A percentile compares a stretch with the other conserved stretches of the same genome.
phyloP scores from a whole-genome alignment of 805 yeast genomes.

The Scheffersomyces lignosus region DNA sequence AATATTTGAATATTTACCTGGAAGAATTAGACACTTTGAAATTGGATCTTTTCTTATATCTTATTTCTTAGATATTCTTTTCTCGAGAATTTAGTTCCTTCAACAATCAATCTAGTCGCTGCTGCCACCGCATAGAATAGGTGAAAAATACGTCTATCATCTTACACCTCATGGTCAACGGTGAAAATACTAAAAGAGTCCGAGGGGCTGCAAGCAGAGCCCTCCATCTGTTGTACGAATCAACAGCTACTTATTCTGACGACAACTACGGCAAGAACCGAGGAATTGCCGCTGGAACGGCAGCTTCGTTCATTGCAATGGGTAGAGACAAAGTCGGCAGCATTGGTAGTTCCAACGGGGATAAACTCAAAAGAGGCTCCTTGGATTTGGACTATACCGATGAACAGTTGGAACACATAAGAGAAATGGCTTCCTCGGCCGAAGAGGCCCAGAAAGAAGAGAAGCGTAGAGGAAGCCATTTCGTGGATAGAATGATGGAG shows the following conservation, averaged over 20 bases:
- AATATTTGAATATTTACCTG: too few relatives aligned
- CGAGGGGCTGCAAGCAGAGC: constrained; percentile 8
- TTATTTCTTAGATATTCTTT: too few relatives aligned
- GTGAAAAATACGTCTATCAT: too few relatives aligned
- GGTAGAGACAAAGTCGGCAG: constrained; percentile 24
- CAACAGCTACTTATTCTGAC: constrained; percentile 27
- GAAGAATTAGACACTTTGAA: too few relatives aligned
- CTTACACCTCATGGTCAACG: too few relatives aligned
- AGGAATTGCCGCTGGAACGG: constrained; percentile 39
- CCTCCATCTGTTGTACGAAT: constrained; percentile 21
- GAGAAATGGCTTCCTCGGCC: constrained; percentile 29
- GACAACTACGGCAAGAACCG: constrained; percentile 23
- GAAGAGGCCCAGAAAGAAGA: constrained; percentile 19
- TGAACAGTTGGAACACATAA: constrained; percentile 26
- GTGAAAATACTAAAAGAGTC: too few relatives aligned
- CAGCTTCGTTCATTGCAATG: constrained; percentile 33
- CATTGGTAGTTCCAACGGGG: not conserved
- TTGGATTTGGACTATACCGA: constrained; percentile 15
- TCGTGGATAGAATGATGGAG: constrained; percentile 59
- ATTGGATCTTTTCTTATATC: too few relatives aligned
- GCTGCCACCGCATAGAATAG: too few relatives aligned
- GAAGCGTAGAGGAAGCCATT: constrained; percentile 37
- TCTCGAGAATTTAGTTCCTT: too few relatives aligned
- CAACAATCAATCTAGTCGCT: too few relatives aligned
- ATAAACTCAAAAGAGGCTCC: not conserved